phyloP scores from a whole-genome alignment of 1,139 yeast species.

The Blastobotrys apis region DNA sequence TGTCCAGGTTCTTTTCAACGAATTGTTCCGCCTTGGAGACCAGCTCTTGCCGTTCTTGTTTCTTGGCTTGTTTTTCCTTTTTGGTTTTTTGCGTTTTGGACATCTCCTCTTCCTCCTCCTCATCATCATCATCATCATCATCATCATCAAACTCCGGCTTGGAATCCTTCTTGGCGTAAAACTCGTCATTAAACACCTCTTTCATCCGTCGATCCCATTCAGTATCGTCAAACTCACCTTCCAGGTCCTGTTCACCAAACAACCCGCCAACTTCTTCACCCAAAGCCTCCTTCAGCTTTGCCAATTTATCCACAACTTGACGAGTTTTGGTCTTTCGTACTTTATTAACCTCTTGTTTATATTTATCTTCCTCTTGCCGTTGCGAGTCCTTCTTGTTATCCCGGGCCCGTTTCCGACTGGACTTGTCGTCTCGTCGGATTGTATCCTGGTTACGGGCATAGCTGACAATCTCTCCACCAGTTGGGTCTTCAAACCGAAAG shows the following conservation, averaged over 20 bases:
- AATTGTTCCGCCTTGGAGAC: conserved; percentile 68
- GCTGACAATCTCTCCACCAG: conserved; percentile 86
- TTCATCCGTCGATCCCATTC: conserved; percentile 92
- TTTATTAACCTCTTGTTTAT: conserved; percentile 61
- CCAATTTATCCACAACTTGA: conserved; percentile 71
- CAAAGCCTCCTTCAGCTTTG: conserved; percentile 73
- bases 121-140: conserved; percentile 20
- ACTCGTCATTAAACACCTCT: conserved; percentile 79
- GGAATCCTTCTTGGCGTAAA: conserved; percentile 50
- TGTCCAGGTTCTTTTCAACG: conserved; percentile 50
- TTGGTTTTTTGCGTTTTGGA: conserved; percentile 30
- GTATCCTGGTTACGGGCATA: conserved; percentile 96
- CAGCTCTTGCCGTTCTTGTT: conserved; percentile 58
- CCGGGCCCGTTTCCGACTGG: conserved; percentile 76
- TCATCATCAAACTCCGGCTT: conserved; percentile 53
- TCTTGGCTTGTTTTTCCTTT: conserved; percentile 54
- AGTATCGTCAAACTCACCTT: conserved; percentile 84
- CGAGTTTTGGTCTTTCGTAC: conserved; percentile 73
- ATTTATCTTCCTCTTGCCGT: conserved; percentile 49
- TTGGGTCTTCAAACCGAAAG: conserved; percentile 90
- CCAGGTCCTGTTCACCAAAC: conserved; percentile 68
- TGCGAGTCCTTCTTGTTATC: conserved; percentile 60
- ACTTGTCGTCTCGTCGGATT: conserved; percentile 71
- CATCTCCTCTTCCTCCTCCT: conserved; percentile 26
- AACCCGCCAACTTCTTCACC: conserved; percentile 69